Evolutionary conservation across 139 green algal genomes (phyloP).

Genomic region (Chlamydomonas sp.): DNA sequence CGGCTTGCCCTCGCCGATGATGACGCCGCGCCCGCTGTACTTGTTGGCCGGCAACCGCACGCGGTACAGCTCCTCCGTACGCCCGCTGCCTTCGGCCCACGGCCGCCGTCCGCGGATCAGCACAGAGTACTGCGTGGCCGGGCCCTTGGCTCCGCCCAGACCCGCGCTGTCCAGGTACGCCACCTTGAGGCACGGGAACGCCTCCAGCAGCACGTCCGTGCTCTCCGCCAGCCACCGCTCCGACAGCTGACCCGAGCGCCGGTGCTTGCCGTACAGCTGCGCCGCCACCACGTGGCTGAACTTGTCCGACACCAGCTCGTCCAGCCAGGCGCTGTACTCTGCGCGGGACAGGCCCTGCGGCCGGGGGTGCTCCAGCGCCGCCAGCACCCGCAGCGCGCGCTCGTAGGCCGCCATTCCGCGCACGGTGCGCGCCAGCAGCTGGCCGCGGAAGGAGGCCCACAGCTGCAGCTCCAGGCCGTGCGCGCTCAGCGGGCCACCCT

Average conservation of each 20-base stretch:
- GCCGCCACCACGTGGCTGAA: slow-evolving; percentile 80
- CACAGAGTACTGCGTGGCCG: not conserved
- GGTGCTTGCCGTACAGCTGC: slow-evolving; percentile 58
- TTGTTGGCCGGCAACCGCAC: slow-evolving; percentile 73
- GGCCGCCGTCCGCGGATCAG: slow-evolving; percentile 9
- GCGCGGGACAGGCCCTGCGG: not conserved
- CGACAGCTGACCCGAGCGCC: slow-evolving; percentile 17
- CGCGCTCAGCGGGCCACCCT: slow-evolving; percentile 15
- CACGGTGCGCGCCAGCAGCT: slow-evolving; percentile 85
- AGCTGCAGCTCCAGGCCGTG: slow-evolving; percentile 28
- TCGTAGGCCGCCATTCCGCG: slow-evolving; percentile 77
- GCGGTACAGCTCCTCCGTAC: slow-evolving; percentile 46
- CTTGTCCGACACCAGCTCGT: slow-evolving; percentile 71
- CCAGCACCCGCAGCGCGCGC: slow-evolving; percentile 58
- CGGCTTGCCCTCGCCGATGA: slow-evolving; percentile 85
- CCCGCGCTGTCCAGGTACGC: slow-evolving; percentile 13
- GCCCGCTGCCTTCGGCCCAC: not conserved
- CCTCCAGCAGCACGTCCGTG: slow-evolving; percentile 40
- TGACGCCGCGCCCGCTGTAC: slow-evolving; percentile 41
- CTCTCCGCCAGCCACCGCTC: slow-evolving; percentile 34
- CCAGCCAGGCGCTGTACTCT: slow-evolving; percentile 34
- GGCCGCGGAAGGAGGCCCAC: slow-evolving; percentile 67
- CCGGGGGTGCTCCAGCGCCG: slow-evolving; percentile 22
- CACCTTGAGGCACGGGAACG: slow-evolving; percentile 25
- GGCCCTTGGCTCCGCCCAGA: not conserved